Conservation (phyloP, 2,329 filamentous ascomycete species). For the Colletotrichum acutatum region DNA sequence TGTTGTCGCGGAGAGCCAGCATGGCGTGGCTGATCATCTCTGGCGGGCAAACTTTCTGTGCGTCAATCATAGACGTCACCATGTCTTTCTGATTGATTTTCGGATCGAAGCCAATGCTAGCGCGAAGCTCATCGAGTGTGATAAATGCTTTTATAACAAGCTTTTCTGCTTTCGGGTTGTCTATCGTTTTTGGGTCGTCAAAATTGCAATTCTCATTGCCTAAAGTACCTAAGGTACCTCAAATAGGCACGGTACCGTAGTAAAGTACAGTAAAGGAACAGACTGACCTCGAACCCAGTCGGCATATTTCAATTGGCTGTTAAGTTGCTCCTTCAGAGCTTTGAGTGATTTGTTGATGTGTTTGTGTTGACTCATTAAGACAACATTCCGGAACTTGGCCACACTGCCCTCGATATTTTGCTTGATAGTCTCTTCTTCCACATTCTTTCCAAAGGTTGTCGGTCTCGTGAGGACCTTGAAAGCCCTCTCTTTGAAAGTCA, state of each 20-base stretch:
- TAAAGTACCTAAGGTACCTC: no score
- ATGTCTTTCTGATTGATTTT: not conserved
- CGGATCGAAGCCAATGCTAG: not conserved
- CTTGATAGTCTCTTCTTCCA: constrained; percentile 13
- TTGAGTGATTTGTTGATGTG: not conserved
- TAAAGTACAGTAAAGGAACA: no score
- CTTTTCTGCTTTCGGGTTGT: not conserved
- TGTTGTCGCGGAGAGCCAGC: not conserved
- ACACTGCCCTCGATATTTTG: constrained; percentile 12
- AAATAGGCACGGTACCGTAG: no score
- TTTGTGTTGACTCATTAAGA: not conserved
- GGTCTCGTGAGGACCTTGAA: constrained; percentile 3
- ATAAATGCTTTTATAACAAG: not conserved
- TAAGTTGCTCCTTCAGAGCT: not conserved
- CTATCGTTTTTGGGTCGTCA: not conserved
- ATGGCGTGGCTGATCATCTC: not conserved
- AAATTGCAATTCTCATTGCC: no score
- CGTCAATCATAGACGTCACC: not conserved
- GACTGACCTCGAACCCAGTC: constrained; percentile 11
- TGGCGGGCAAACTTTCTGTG: constrained; percentile 6
- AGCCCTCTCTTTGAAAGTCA: not conserved
- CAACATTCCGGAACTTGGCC: not conserved
- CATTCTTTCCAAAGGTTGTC: not conserved
- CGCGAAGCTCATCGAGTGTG: not conserved
- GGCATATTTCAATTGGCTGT: not conserved